phyloP scores from a whole-genome alignment of 2,329 filamentous ascomycete genomes.

The Aspergillus sp. region DNA sequence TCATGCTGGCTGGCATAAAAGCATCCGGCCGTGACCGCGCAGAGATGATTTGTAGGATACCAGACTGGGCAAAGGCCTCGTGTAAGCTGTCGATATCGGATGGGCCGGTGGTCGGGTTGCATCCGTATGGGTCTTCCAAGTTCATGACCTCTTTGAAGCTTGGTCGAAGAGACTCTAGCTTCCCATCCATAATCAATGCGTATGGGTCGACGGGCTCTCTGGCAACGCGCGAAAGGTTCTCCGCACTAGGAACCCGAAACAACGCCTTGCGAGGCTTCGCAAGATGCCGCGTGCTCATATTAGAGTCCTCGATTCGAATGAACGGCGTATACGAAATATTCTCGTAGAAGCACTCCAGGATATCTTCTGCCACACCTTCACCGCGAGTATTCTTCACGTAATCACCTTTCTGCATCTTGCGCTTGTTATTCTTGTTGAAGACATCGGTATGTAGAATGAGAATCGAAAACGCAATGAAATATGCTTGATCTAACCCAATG shows the following conservation, averaged over 20 bases:
- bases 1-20: slow-evolving; percentile 87
- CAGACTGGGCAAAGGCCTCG: slow-evolving; percentile 87
- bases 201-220: slow-evolving; percentile 96
- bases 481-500: slow-evolving; percentile 76
- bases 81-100: slow-evolving; percentile 83
- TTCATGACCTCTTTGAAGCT: slow-evolving; percentile 90
- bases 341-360: slow-evolving; percentile 95
- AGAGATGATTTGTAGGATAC: slow-evolving; percentile 92
- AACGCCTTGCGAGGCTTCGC: slow-evolving; percentile 74
- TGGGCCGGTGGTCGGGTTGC: slow-evolving; percentile 74
- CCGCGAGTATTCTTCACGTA: slow-evolving; percentile 94
- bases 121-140: slow-evolving; percentile 88
- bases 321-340: slow-evolving; percentile 99
- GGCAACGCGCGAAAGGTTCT: slow-evolving; percentile 66
- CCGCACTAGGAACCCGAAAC: slow-evolving; percentile 67
- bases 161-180: slow-evolving; percentile 79
- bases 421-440: slow-evolving; percentile 99
- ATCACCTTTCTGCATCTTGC: slow-evolving; percentile 96
- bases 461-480: slow-evolving; percentile 96
- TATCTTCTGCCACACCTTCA: slow-evolving; percentile 90
- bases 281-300: slow-evolving; percentile 69
- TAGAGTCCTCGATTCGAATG: slow-evolving; percentile 93
- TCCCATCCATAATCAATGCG: slow-evolving; percentile 87
- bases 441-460: slow-evolving; percentile 96
- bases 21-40: slow-evolving; percentile 91